These are phyloP conservation scores for Chenopodium quinoa DNA, from an alignment of 148 eudicot species.

Conservation along the genomic window DNA sequence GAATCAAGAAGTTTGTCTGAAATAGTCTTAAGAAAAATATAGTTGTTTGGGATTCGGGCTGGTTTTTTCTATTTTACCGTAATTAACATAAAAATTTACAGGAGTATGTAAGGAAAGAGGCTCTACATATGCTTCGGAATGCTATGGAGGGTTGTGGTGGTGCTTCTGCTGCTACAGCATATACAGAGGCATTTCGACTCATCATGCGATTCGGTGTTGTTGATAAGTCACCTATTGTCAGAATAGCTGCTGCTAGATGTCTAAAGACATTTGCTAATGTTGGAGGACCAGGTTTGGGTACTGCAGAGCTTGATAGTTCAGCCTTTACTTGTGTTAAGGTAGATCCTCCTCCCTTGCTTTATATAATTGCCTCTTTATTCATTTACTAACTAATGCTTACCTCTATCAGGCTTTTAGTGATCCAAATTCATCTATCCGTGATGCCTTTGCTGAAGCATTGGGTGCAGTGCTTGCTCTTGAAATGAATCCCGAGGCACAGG, in stretches of 20 bases:
- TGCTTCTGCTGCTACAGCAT: conserved; percentile 66
- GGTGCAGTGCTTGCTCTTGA: conserved; percentile 95
- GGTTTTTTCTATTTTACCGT: neutral
- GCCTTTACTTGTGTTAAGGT: conserved; percentile 87
- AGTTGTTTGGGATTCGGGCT: neutral
- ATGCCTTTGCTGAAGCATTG: conserved; percentile 95
- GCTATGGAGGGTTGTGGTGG: conserved; percentile 98
- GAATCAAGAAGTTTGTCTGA: neutral
- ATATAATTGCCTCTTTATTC: conserved; percentile 13
- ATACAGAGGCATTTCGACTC: conserved; percentile 76
- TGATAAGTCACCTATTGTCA: conserved; percentile 82
- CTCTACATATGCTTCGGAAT: conserved; percentile 87
- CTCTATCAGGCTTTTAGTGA: conserved; percentile 79
- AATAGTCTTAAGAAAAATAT: neutral
- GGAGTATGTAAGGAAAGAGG: conserved; percentile 96
- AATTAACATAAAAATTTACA: conserved; percentile 26
- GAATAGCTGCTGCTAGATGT: conserved; percentile 99
- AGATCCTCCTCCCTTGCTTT: conserved; percentile 23
- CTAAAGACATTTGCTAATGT: conserved; percentile 82
- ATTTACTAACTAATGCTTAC: conserved; percentile 18
- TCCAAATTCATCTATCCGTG: conserved; percentile 75
- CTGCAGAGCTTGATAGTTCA: conserved; percentile 81
- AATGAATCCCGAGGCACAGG: conserved; percentile 97
- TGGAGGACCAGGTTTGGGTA: conserved; percentile 94
- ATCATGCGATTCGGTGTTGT: conserved; percentile 68